phyloP scores from a whole-genome alignment of 2,329 filamentous ascomycete species.

The Cercospora sesami region DNA sequence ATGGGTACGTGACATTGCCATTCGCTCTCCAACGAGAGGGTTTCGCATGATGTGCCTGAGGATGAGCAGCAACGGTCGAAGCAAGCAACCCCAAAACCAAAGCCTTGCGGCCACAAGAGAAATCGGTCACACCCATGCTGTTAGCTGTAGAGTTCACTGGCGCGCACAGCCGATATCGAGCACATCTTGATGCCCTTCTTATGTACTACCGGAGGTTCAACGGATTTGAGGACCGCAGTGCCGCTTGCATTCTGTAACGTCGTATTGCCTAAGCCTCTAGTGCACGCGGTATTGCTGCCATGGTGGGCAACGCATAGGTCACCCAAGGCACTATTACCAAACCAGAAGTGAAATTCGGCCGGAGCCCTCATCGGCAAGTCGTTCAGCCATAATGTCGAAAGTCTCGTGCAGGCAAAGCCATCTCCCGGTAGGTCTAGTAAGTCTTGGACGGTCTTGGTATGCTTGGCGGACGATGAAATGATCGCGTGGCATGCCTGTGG shows the following conservation, averaged over 20 bases:
- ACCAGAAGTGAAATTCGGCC: slow-evolving; percentile 2
- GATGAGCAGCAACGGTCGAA: slow-evolving; percentile 4
- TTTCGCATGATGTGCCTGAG: not conserved
- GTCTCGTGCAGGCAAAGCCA: not conserved
- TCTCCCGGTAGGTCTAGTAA: slow-evolving; percentile 1
- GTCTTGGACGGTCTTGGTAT: slow-evolving; percentile 9
- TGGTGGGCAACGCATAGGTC: not conserved
- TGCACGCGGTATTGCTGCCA: slow-evolving; percentile 9
- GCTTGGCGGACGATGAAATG: slow-evolving; percentile 15
- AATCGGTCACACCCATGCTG: slow-evolving; percentile 8
- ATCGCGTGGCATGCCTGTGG: slow-evolving; percentile 7
- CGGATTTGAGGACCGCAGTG: slow-evolving; percentile 9
- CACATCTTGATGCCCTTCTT: not conserved
- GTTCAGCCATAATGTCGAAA: not conserved
- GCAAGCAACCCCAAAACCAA: slow-evolving; percentile 7
- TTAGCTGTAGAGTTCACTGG: not conserved
- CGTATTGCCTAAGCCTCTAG: slow-evolving; percentile 13
- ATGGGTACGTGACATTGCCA: slow-evolving; percentile 31
- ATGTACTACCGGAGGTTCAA: not conserved
- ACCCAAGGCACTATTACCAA: slow-evolving; percentile 4
- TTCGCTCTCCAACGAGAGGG: not conserved
- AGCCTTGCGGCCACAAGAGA: slow-evolving; percentile 1
- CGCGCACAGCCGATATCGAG: not conserved
- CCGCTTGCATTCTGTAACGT: slow-evolving; percentile 4
- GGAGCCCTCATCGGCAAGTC: slow-evolving; percentile 6